phyloP scores from a whole-genome alignment of 2,329 filamentous ascomycete species.

The Claviceps purpurea region DNA sequence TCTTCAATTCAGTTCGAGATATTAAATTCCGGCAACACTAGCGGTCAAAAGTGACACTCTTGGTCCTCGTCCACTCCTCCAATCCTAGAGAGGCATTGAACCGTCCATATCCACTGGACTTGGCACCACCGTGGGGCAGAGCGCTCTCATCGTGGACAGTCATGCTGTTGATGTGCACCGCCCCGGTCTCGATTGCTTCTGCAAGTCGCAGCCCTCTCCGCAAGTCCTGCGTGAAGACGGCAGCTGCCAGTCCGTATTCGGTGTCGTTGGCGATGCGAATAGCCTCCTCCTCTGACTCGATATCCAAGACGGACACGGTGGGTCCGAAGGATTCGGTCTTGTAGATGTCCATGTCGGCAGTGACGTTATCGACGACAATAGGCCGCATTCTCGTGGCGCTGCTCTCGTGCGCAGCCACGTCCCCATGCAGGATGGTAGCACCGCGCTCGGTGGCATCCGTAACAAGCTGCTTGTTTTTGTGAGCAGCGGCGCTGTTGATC shows the following conservation, averaged over 20 bases:
- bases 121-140: constrained; percentile 53
- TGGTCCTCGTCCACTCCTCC: constrained; percentile 49
- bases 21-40: constrained; percentile 4
- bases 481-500: constrained; percentile 52
- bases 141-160: constrained; percentile 51
- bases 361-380: constrained; percentile 52
- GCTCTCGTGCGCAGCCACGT: constrained; percentile 18
- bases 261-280: constrained; percentile 66
- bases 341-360: constrained; percentile 57
- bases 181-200: constrained; percentile 50
- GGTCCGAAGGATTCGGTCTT: constrained; percentile 67
- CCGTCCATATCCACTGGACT: constrained; percentile 49
- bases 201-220: constrained; percentile 45
- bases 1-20: too few relatives aligned
- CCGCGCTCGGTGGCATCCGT: constrained; percentile 56
- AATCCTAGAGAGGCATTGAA: constrained; percentile 42
- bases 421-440: constrained; percentile 34
- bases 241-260: constrained; percentile 59
- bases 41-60: constrained; percentile 46
- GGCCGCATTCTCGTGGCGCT: constrained; percentile 40
- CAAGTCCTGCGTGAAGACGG: constrained; percentile 62
- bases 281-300: constrained; percentile 60
- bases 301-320: constrained; percentile 50
- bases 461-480: constrained; percentile 54
- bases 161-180: constrained; percentile 54